Evolutionary conservation across 148 eudicot species (phyloP), one percentile per base, ranked within the genome.

Genomic region (Talinum fruticosum): DNA sequence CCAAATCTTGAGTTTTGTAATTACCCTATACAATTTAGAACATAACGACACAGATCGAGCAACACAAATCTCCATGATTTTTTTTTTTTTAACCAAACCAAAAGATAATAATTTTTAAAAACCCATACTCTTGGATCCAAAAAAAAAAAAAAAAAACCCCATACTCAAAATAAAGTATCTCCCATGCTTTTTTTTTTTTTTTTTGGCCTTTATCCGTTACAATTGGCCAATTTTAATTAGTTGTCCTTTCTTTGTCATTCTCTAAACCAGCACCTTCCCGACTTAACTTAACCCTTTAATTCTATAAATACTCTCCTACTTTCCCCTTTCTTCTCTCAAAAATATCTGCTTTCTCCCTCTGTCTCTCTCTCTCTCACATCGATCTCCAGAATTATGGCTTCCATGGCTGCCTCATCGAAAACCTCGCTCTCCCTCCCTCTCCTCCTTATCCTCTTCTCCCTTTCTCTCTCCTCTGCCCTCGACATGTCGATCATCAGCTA

Each of bases 401-500:
- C 72, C 24, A 73, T 64, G 66, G 33, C 81, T 13, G 21, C 73
- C 44, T 14, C 44, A 0, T 23, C 76, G 5, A 72, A 72, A 34
- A 41, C 59, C 75, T 29, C 72, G 49, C 2, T 82, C 69, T 68
- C 83, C 71, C 45, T 81, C 66, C 30, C 83, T 66, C 24, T 66
- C 74, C 32, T 76, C 75, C 6, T 84, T 35, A 26, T 85, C 36
- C n/a, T 83, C 77, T n/a, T 79, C 29, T 59, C 57, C 75, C 85
- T 86, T 57, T 19, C 74, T 34, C 77, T 87, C 77, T 82, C 92
- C n/a, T 81, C 83, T 35, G 90, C 96, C 65, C 53, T 80, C 0
- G 96, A 91, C 85, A 89, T 87, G 93, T 89, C 91, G 51, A 90
- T 90, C 64, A 86, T 90, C 85, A 34, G 14, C 72, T 92, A 92